Evolutionary conservation across 2,329 filamentous ascomycete species (phyloP).

Genomic region (Fusarium solani-melongenae): DNA sequence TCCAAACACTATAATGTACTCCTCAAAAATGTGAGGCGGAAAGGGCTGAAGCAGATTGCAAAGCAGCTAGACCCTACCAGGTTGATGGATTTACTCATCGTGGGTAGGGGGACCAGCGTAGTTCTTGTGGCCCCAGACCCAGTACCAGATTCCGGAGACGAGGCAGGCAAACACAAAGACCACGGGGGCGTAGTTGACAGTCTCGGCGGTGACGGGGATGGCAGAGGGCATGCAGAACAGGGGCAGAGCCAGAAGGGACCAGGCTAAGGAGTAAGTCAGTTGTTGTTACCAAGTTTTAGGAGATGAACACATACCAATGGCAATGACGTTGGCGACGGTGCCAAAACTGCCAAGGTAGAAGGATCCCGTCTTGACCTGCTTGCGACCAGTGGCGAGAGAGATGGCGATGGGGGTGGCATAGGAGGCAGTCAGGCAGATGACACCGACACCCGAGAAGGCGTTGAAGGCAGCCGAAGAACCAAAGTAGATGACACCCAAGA

Average conservation of each 20-base stretch:
- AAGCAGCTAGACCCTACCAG: slow-evolving; percentile 16
- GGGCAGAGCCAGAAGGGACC: slow-evolving; percentile 75
- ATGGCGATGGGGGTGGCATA: slow-evolving; percentile 76
- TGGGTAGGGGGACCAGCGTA: slow-evolving; percentile 71
- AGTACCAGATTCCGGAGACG: slow-evolving; percentile 74
- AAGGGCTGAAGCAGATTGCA: slow-evolving; percentile 16
- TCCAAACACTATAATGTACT: slow-evolving; percentile 8
- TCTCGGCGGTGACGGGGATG: slow-evolving; percentile 66
- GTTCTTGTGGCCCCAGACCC: slow-evolving; percentile 75
- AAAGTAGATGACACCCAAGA: slow-evolving; percentile 76
- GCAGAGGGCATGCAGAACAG: slow-evolving; percentile 79
- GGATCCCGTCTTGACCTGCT: slow-evolving; percentile 65
- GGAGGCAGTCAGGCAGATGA: slow-evolving; percentile 75
- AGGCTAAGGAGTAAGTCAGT: slow-evolving; percentile 56
- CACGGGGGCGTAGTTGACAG: slow-evolving; percentile 80
- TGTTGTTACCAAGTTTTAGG: background rate
- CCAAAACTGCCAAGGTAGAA: slow-evolving; percentile 74
- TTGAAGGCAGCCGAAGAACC: slow-evolving; percentile 77
- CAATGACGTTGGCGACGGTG: slow-evolving; percentile 69
- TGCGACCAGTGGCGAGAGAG: slow-evolving; percentile 69
- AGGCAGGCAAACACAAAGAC: slow-evolving; percentile 76
- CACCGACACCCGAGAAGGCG: slow-evolving; percentile 76
- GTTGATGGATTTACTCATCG: slow-evolving; percentile 43
- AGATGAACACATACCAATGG: slow-evolving; percentile 64
- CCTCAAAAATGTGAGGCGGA: slow-evolving; percentile 14